Conservation (phyloP, 345 rosid genomes). For the Raphanus sativus region DNA sequence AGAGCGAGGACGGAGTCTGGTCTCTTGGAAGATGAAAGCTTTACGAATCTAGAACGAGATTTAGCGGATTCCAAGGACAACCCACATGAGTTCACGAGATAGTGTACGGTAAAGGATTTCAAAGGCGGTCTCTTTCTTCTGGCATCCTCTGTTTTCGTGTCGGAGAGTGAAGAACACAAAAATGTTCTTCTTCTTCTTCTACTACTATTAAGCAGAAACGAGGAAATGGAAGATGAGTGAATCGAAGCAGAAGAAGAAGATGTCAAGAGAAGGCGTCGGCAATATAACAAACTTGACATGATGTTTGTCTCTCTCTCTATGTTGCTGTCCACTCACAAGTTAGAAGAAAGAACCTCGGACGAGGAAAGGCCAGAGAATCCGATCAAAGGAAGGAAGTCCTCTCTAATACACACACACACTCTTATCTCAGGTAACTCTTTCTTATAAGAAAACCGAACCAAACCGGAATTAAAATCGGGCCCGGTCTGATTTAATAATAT, state of each 20-base stretch:
- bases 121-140: slow-evolving; percentile 4
- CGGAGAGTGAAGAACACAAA: slow-evolving; percentile 9
- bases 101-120: slow-evolving; percentile 17
- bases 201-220: not conserved
- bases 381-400: not conserved
- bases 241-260: not conserved
- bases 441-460: not conserved
- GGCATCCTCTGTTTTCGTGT: slow-evolving; percentile 2
- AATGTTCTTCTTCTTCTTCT: slow-evolving; percentile 12
- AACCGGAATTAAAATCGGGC: slow-evolving; percentile 14
- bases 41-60: slow-evolving; percentile 13
- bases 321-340: not conserved
- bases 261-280: slow-evolving; percentile 1
- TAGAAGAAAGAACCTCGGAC: not conserved
- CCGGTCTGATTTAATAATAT: not conserved
- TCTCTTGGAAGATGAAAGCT: slow-evolving; percentile 24
- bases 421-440: not conserved
- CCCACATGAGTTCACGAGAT: slow-evolving; percentile 33
- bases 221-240: not conserved
- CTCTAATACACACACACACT: not conserved
- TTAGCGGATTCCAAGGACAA: slow-evolving; percentile 40
- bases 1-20: slow-evolving; percentile 35
- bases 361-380: not conserved
- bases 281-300: slow-evolving; percentile 20
- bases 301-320: not conserved